Base-by-base conservation (phyloP, 73 alveolate genomes). In the Diophrys appendiculata region DNA sequence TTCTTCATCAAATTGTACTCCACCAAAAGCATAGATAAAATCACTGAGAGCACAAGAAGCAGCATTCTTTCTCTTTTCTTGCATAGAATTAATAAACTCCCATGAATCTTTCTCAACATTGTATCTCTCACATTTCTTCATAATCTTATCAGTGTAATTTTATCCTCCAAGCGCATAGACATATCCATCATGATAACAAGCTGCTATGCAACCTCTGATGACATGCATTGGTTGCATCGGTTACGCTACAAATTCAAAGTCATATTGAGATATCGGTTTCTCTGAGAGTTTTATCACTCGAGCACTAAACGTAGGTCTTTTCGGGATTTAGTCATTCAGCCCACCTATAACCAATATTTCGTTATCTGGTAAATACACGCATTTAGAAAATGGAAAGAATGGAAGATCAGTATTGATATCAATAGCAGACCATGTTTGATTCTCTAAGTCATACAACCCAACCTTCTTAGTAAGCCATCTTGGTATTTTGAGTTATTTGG, bases 321-420 rank as follows among this genome's bases (percentile, higher is more conserved):
- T 68, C 13, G 80, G 83, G 2, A 77, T 72, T 24, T 65, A 52
- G 70, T 84, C 92, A 60, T 84, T 83, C 23, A 84, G 74, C 13
- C 92, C 92, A 2, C 92, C 92, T 14, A 84, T 68, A 0, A 84
- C 84, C 29, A 84, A 26, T 72, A 84, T 78, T n/a, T 71, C 81
- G 33, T 84, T 65, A 52, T 77, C 69, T 0, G 88, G 88, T 28
- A 84, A 33, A 54, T 77, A 69, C 52, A 78, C 81, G 22, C 76
- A 33, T 3, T 78, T 11, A 24, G 88, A 69, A 52, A 84, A 84
- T 0, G 92, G 88, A 53, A 84, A 64, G 80, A 75, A 75, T 2
- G 75, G 74, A 54, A 84, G 32, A 32, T 77, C 87, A 1, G 77
- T 33, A 30, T 77, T 76, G 70, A 76, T 80, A 34, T 84, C 88